Evolutionary conservation across 1,139 yeast genomes (phyloP).

Genomic region (Magnusiomyces clavatus): DNA sequence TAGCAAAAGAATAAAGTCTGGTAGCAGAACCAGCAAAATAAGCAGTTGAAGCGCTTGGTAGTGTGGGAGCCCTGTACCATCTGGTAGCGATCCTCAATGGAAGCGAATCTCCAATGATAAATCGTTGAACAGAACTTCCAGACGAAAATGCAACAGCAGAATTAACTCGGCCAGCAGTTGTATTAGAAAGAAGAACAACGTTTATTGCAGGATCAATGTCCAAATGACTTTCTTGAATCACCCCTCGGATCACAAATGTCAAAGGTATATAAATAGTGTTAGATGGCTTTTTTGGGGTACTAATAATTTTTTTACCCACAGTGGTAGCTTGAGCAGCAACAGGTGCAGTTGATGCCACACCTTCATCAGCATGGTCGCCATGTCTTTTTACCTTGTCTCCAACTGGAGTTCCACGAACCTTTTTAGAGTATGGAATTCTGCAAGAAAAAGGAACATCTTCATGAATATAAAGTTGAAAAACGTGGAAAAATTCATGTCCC

Average conservation of each 20-base stretch:
- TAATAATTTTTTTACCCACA: neutral
- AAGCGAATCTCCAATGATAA: conserved; percentile 58
- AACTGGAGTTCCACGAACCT: conserved; percentile 25
- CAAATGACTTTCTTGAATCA: conserved; percentile 58
- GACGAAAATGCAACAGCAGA: conserved; percentile 56
- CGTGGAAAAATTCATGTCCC: conserved; percentile 61
- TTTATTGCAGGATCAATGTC: conserved; percentile 59
- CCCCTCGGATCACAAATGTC: conserved; percentile 60
- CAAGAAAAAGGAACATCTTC: conserved; percentile 74
- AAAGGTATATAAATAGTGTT: conserved; percentile 40
- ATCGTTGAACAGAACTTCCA: conserved; percentile 53
- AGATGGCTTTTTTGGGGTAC: no score
- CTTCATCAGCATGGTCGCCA: conserved; percentile 1
- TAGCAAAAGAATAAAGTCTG: conserved; percentile 12
- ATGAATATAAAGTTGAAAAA: conserved; percentile 67
- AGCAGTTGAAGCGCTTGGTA: conserved; percentile 14
- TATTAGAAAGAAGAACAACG: conserved; percentile 36
- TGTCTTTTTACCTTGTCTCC: neutral
- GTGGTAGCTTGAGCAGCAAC: neutral
- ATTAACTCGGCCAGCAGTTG: conserved; percentile 34
- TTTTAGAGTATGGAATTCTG: conserved; percentile 40
- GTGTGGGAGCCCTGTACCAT: conserved; percentile 38
- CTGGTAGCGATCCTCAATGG: conserved; percentile 51
- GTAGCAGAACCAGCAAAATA: conserved; percentile 11
- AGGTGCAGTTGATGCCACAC: neutral